Base-by-base conservation (phyloP, 345 rosid species). In the Barbarea vulgaris region DNA sequence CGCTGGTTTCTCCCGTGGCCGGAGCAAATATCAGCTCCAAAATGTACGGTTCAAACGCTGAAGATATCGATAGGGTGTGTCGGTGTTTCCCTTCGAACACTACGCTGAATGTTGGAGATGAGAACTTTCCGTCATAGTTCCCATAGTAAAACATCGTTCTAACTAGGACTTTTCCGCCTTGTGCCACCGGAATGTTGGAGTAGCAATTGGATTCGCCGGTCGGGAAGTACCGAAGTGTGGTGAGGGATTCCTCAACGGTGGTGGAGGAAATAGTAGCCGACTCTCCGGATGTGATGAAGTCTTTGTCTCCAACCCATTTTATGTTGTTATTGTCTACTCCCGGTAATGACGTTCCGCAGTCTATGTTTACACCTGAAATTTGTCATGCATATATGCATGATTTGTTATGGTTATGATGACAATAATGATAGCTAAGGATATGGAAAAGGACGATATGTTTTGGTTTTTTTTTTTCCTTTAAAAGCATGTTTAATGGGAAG, bases 261-360 rank as follows among this genome's bases (percentile, higher is more conserved):
- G 74, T 39, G 37, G 72, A 54, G 0, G 11, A 53, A 65, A 71
- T 59, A 1, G 59, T 77, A 3, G 58, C 12, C 0, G 67, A 37
- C 4, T 34, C 61, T 17, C 80, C 77, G 12, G 54, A 11, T 54
- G 52, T 55, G 66, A 77, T 14, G 54, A 64, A 71, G 60, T 55
- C 67, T 54, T 64, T 37, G 80, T 77, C 80, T 22, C 72, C 80
- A 3, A 70, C 72, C 80, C 80, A 77, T 46, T 64, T 64, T 9
- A 56, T 25, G 53, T 47, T 55, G 67, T 64, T 71, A 1, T 8
- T 4, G 48, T 71, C 81, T 65, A 55, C 0, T 0, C 64, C 4
- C 7, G 77, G 59, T 4, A 7, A 18, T 71, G 79, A 67, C 14
- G 72, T 25, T 46, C 80, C 80, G 0, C 81, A 77, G 70, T 77